phyloP scores from a whole-genome alignment of 2,329 filamentous ascomycete species.

The Pyricularia sp. region DNA sequence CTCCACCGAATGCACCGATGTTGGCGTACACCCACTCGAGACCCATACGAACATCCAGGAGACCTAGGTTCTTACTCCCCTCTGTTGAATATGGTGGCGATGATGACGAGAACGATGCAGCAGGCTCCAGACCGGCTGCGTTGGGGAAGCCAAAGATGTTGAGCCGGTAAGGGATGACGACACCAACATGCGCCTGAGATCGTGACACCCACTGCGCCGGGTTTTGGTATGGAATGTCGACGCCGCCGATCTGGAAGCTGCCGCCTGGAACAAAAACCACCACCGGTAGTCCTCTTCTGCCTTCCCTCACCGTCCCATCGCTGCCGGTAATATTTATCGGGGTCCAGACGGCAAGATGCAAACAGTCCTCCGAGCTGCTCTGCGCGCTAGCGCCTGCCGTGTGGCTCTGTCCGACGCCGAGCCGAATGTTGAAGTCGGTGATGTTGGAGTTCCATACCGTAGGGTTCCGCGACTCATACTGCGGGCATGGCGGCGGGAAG shows the following conservation, averaged over 20 bases:
- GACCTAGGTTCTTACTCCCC: conserved; percentile 32
- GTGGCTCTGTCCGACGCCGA: conserved; percentile 16
- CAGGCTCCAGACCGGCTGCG: conserved; percentile 12
- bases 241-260: conserved; percentile 17
- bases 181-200: conserved; percentile 16
- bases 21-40: conserved; percentile 37
- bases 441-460: conserved; percentile 16
- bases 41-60: conserved; percentile 35
- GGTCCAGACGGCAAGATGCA: conserved; percentile 8
- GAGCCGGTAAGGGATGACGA: conserved; percentile 26
- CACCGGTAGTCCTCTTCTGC: conserved; percentile 6
- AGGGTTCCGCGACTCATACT: conserved; percentile 13
- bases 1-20: conserved; percentile 33
- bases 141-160: conserved; percentile 21
- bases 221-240: conserved; percentile 8
- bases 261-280: conserved; percentile 7
- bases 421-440: conserved; percentile 17
- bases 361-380: conserved; percentile 12
- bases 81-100: conserved; percentile 15
- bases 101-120: conserved; percentile 27
- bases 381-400: conserved; percentile 12
- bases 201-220: conserved; percentile 8
- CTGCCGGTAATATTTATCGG: conserved; percentile 3
- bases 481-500: conserved; percentile 14
- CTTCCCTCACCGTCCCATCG: conserved; percentile 1